phyloP scores from a whole-genome alignment of 1,284 basidiomycete genomes.

The Fomitopsis palustris region DNA sequence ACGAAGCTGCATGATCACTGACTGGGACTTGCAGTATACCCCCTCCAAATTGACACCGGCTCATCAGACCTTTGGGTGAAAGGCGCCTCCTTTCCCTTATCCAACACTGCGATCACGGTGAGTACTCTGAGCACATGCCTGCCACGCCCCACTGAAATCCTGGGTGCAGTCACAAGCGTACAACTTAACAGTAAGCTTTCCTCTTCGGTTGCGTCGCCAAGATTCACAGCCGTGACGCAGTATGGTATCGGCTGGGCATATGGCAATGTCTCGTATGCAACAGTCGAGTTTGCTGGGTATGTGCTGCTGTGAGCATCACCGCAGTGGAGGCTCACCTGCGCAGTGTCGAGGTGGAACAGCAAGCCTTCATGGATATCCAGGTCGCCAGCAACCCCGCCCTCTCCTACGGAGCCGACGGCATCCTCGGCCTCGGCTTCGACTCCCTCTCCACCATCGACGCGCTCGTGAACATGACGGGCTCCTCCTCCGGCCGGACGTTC shows the following conservation, averaged over 20 bases:
- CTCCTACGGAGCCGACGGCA: conserved; percentile 68
- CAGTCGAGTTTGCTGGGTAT: conserved; percentile 67
- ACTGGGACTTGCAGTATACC: conserved; percentile 41
- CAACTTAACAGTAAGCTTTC: conserved; percentile 56
- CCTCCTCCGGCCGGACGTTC: conserved; percentile 59
- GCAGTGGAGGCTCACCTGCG: conserved; percentile 6
- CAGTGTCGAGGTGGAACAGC: conserved; percentile 60
- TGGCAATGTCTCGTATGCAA: conserved; percentile 57
- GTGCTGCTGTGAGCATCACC: conserved; percentile 13
- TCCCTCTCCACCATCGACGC: conserved; percentile 67
- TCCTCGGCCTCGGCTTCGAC: conserved; percentile 76
- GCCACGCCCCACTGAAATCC: not conserved
- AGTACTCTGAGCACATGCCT: conserved; percentile 17
- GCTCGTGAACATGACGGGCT: conserved; percentile 51
- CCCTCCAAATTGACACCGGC: conserved; percentile 76
- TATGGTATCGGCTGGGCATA: conserved; percentile 77
- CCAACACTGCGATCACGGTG: conserved; percentile 51
- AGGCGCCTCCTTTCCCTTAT: conserved; percentile 45
- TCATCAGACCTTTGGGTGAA: conserved; percentile 81
- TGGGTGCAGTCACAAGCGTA: conserved; percentile 36
- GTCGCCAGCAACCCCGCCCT: conserved; percentile 64
- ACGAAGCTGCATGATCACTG: not conserved
- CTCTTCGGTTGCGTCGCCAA: not conserved
- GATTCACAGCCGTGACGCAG: conserved; percentile 32
- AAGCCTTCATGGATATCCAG: conserved; percentile 67